Evolutionary conservation across 164 flowering plant species (phyloP).

Genomic region (Nymphaea thermarum): DNA sequence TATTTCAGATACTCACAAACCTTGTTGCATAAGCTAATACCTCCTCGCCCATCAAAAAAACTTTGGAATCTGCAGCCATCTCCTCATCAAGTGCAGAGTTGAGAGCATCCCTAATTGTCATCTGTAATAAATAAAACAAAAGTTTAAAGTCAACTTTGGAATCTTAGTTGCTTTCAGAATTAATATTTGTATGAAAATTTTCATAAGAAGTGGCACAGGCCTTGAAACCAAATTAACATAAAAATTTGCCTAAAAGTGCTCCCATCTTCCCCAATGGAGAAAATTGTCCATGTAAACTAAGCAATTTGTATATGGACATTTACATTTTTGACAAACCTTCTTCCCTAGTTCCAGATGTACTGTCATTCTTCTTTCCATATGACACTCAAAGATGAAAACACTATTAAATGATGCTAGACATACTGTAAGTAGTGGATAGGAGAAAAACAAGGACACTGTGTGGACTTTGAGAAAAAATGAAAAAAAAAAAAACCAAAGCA

Average conservation of each 20-base stretch:
- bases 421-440: too few relatives aligned
- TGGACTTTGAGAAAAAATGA: too few relatives aligned
- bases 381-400: too few relatives aligned
- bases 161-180: too few relatives aligned
- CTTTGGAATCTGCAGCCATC: slow-evolving; percentile 56
- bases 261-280: neutral
- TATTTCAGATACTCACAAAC: neutral
- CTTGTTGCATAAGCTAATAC: slow-evolving; percentile 5
- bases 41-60: slow-evolving; percentile 67
- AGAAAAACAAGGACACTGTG: too few relatives aligned
- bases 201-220: neutral
- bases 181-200: neutral
- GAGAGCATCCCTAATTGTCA: slow-evolving; percentile 49
- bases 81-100: slow-evolving; percentile 65
- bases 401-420: too few relatives aligned
- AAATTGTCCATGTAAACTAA: neutral
- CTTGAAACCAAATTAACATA: neutral
- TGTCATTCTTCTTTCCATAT: too few relatives aligned
- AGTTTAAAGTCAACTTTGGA: neutral
- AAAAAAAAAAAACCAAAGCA: too few relatives aligned
- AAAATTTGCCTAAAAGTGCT: neutral
- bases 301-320: neutral
- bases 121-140: slow-evolving; percentile 15
- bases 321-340: too few relatives aligned
- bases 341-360: too few relatives aligned